A percentile compares a stretch with the other conserved stretches of the same genome.
Evolutionary conservation across 306 rosid genomes (phyloP).

Genomic region (Hylodesmum podocarpum): DNA sequence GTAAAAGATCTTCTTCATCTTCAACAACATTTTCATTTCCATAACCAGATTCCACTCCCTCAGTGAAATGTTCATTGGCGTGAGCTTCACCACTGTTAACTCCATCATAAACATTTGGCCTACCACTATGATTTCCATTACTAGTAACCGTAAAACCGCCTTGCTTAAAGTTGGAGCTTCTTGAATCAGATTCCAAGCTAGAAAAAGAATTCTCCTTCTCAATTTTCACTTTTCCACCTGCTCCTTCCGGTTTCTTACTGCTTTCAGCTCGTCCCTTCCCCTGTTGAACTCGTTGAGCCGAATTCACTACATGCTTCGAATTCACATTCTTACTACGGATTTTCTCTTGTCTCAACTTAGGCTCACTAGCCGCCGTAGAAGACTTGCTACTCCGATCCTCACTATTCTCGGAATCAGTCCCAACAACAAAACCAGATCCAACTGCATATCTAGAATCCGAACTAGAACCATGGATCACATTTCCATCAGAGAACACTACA

Average conservation of each 20-base stretch:
- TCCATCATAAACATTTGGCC: conserved; percentile 44
- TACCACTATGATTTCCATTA: conserved; percentile 64
- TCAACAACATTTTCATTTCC: conserved; percentile 51
- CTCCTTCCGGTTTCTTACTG: conserved; percentile 74
- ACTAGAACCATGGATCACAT: conserved; percentile 52
- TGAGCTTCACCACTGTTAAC: conserved; percentile 63
- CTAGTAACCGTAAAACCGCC: conserved; percentile 43
- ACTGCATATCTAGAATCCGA: conserved; percentile 65
- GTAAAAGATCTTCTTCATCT: conserved; percentile 47
- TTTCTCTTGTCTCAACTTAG: conserved; percentile 58
- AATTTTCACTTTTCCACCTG: conserved; percentile 60
- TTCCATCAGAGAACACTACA: conserved; percentile 45
- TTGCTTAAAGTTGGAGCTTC: conserved; percentile 71
- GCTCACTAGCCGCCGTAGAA: conserved; percentile 85
- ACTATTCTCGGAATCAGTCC: conserved; percentile 83
- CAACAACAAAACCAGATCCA: conserved; percentile 64
- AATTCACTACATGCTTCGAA: conserved; percentile 48
- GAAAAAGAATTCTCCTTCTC: conserved; percentile 79
- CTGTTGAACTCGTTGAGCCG: conserved; percentile 48
- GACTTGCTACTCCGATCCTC: conserved; percentile 90
- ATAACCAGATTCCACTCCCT: conserved; percentile 55
- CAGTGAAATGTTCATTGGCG: conserved; percentile 50
- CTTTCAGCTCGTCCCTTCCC: conserved; percentile 58
- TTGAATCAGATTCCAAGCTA: conserved; percentile 92
- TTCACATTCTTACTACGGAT: conserved; percentile 39